A percentile compares a stretch with the other conserved stretches of the same genome.
These are phyloP conservation scores for Hyphopichia homilentoma DNA, from an alignment of 805 yeast species.

Conservation along the genomic window DNA sequence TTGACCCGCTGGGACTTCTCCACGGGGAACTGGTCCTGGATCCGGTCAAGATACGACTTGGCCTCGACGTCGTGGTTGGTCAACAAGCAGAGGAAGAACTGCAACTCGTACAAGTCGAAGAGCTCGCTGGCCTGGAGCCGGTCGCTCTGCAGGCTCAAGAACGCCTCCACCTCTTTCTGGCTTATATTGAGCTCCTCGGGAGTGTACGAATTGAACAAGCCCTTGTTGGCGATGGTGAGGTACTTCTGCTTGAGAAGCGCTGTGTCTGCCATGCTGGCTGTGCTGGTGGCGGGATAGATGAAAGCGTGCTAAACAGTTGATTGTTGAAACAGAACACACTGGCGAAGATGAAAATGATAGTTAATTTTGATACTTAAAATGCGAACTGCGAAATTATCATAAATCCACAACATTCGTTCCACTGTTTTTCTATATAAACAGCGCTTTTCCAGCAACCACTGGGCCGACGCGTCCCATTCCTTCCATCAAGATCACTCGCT, in stretches of 20 bases:
- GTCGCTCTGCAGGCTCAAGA: constrained; percentile 25
- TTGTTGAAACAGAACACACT: background rate
- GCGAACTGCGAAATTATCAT: too few species aligned
- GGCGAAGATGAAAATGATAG: background rate
- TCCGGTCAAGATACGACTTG: constrained; percentile 54
- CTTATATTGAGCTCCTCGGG: constrained; percentile 42
- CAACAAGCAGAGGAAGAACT: constrained; percentile 60
- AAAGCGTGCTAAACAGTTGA: too few species aligned
- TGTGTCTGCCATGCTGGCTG: constrained; percentile 6
- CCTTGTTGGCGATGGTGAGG: constrained; percentile 46
- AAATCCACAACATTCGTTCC: too few species aligned
- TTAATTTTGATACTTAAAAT: too few species aligned
- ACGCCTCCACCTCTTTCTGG: constrained; percentile 38
- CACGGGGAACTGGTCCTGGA: constrained; percentile 62
- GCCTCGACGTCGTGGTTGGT: constrained; percentile 72
- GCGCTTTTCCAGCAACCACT: too few species aligned
- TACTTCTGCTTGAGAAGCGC: constrained; percentile 39
- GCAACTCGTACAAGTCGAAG: constrained; percentile 63
- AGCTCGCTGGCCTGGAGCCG: constrained; percentile 42
- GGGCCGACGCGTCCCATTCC: too few species aligned
- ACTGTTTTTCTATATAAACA: too few species aligned
- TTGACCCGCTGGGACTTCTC: constrained; percentile 52
- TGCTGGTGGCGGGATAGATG: background rate
- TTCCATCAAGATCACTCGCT: too few species aligned
- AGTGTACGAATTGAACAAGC: constrained; percentile 45